These are phyloP conservation scores for Sclerotiophoma versabilis DNA, from an alignment of 2,329 filamentous ascomycete genomes.

Conservation along the genomic window DNA sequence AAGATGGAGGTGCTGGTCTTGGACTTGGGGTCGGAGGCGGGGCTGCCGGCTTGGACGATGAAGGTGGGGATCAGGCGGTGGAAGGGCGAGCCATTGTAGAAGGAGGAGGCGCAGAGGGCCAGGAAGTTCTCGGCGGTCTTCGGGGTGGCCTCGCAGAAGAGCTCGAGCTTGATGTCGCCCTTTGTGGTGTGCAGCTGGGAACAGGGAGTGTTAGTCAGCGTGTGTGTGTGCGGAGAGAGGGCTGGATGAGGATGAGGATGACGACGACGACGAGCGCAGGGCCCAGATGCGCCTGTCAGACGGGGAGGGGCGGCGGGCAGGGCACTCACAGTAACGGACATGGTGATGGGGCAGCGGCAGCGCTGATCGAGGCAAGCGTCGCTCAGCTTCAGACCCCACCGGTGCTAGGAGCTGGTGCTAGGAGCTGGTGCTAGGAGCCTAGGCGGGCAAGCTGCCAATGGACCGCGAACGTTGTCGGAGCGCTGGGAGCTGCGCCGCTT, in stretches of 20 bases:
- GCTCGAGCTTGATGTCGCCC: slow-evolving; percentile 91
- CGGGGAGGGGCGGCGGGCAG: neutral
- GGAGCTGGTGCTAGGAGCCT: neutral
- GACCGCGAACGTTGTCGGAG: neutral
- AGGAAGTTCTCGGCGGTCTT: slow-evolving; percentile 94
- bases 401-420: neutral
- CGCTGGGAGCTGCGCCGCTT: slow-evolving; percentile 11
- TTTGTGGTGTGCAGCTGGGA: slow-evolving; percentile 83
- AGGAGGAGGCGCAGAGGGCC: slow-evolving; percentile 79
- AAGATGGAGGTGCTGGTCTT: slow-evolving; percentile 78
- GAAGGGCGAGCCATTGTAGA: slow-evolving; percentile 78
- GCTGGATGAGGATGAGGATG: neutral
- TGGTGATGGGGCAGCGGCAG: slow-evolving; percentile 31
- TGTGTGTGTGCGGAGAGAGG: neutral
- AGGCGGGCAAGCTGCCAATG: slow-evolving; percentile 1
- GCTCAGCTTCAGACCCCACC: slow-evolving; percentile 16
- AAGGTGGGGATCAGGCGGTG: slow-evolving; percentile 82
- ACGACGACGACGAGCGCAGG: neutral
- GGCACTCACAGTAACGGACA: slow-evolving; percentile 57
- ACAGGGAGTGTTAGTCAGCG: slow-evolving; percentile 6
- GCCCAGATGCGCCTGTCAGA: slow-evolving; percentile 6
- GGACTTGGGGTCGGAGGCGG: slow-evolving; percentile 57
- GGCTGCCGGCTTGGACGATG: slow-evolving; percentile 78
- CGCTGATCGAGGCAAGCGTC: slow-evolving; percentile 9
- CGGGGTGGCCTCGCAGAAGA: slow-evolving; percentile 94